These are phyloP conservation scores for Syzygium aromaticum DNA, from an alignment of 345 rosid genomes.

Conservation along the genomic window DNA sequence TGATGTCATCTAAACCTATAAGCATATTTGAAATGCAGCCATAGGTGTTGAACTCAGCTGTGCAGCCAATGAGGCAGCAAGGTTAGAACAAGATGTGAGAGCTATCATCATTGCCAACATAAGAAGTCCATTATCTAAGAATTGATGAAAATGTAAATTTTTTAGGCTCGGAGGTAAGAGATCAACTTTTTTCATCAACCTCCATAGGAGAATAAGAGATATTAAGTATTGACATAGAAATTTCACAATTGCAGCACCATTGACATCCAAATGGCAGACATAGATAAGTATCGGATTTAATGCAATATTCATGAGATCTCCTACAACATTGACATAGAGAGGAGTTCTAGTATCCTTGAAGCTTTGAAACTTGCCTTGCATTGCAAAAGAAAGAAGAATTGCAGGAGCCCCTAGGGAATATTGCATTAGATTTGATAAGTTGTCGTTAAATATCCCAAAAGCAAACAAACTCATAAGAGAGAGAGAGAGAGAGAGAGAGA, in stretches of 20 bases:
- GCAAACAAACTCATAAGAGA: too few species aligned
- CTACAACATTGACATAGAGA: background rate
- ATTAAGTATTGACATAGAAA: slow-evolving; percentile 50
- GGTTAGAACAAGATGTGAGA: slow-evolving; percentile 72
- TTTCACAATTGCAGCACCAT: too few species aligned
- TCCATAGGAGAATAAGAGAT: slow-evolving; percentile 47
- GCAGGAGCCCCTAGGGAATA: background rate
- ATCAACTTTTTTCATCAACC: slow-evolving; percentile 44
- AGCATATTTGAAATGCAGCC: slow-evolving; percentile 90
- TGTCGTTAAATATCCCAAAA: too few species aligned
- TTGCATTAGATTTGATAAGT: too few species aligned
- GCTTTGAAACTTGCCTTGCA: background rate
- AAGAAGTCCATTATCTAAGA: slow-evolving; percentile 53
- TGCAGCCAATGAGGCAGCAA: slow-evolving; percentile 85
- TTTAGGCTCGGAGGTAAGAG: slow-evolving; percentile 58
- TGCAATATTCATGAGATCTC: background rate
- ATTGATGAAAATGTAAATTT: slow-evolving; percentile 57
- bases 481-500: too few species aligned
- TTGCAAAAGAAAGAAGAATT: background rate
- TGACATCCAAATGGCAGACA: background rate
- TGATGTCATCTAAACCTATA: slow-evolving; percentile 87
- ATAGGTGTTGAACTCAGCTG: slow-evolving; percentile 65
- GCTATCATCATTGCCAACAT: slow-evolving; percentile 75
- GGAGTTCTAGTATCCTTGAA: background rate
- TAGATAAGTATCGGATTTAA: too few species aligned